Conservation (phyloP, 805 yeast species). For the Tetrapisispora phaffii region DNA sequence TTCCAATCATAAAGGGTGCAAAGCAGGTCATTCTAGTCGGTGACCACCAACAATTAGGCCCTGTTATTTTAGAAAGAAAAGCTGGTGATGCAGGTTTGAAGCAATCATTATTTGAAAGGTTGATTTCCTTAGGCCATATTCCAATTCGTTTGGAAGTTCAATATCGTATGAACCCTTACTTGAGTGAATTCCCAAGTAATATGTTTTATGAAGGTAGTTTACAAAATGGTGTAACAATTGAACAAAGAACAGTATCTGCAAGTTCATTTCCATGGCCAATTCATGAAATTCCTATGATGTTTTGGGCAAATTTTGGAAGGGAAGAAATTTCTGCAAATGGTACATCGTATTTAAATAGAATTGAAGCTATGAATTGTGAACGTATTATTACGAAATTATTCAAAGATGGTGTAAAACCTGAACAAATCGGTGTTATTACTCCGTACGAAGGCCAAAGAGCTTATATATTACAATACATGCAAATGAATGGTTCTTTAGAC, state of each 20-base stretch:
- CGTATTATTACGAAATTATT: conserved; percentile 63
- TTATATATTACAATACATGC: conserved; percentile 69
- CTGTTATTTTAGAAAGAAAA: conserved; percentile 68
- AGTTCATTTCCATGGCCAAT: conserved; percentile 89
- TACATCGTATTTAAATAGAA: conserved; percentile 70
- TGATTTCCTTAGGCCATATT: conserved; percentile 68
- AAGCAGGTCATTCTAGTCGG: conserved; percentile 86
- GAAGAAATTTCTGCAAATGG: conserved; percentile 83
- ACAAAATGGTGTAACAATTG: conserved; percentile 83
- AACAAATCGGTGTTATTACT: conserved; percentile 84
- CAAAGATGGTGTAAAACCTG: conserved; percentile 66
- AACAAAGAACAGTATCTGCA: conserved; percentile 47
- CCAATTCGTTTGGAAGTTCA: conserved; percentile 87
- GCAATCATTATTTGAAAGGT: conserved; percentile 80
- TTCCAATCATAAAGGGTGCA: conserved; percentile 83
- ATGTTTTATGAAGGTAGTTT: conserved; percentile 88
- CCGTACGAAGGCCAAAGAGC: conserved; percentile 94
- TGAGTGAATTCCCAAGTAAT: conserved; percentile 80
- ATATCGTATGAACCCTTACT: conserved; percentile 87
- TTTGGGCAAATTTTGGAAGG: conserved; percentile 82
- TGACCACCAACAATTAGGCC: conserved; percentile 93
- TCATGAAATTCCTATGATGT: conserved; percentile 81
- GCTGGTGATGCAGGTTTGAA: conserved; percentile 82
- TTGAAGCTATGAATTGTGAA: conserved; percentile 85
- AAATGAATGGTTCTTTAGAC: conserved; percentile 56